Conservation (phyloP, 192 early-diverging fungal genomes). For the Backusella tarrabulga region DNA sequence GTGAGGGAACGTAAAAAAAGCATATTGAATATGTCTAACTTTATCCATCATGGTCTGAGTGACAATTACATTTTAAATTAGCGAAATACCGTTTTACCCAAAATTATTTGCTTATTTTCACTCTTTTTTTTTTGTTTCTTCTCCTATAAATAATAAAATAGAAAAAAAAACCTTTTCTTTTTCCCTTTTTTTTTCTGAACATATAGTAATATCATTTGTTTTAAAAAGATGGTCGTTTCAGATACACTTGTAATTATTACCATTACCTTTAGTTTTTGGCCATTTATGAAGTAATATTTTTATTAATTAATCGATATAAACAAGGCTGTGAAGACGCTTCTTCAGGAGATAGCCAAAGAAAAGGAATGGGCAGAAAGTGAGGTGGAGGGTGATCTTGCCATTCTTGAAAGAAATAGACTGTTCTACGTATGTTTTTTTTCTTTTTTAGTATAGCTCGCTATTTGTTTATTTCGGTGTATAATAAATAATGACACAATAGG, state of each 20-base stretch:
- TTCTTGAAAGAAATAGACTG: conserved; percentile 3
- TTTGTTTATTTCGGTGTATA: neutral
- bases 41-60: neutral
- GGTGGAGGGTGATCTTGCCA: neutral
- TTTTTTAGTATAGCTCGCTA: neutral
- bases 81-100: conserved; percentile 6
- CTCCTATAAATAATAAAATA: conserved; percentile 1
- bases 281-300: neutral
- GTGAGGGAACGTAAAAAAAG: neutral
- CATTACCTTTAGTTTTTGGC: neutral
- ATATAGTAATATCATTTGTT: neutral
- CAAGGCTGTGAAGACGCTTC: neutral
- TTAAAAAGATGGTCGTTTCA: neutral
- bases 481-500: neutral
- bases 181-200: neutral
- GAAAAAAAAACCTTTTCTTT: neutral
- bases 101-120: neutral
- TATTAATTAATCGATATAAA: neutral
- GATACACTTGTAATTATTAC: neutral
- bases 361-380: neutral
- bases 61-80: neutral
- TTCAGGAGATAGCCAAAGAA: neutral
- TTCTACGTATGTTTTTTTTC: neutral
- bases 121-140: neutral
- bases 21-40: neutral